Conservation (phyloP, 768 basidiomycete genomes). For the Suillus luteus region DNA sequence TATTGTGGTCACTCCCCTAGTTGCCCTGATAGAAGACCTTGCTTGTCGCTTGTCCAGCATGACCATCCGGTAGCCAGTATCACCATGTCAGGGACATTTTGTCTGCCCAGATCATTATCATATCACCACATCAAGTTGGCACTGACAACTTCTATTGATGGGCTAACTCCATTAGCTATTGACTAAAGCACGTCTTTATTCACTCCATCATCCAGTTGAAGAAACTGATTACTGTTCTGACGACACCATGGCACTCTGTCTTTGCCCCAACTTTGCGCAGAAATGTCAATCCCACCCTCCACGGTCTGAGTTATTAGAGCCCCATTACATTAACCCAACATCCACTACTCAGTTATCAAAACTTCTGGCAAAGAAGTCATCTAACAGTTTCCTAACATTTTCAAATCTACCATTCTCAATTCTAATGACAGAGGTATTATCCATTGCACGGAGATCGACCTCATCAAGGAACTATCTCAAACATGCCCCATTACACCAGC, state of each 20-base stretch:
- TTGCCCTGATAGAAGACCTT: conserved; percentile 18
- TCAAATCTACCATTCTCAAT: not conserved
- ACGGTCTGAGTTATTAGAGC: conserved; percentile 7
- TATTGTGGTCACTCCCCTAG: conserved; percentile 10
- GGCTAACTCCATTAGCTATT: not conserved
- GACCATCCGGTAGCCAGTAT: conserved; percentile 8
- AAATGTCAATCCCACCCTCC: not conserved
- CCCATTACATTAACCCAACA: not conserved
- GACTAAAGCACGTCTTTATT: conserved; percentile 6
- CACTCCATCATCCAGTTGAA: conserved; percentile 5
- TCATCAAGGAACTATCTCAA: conserved; percentile 1
- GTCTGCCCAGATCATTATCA: conserved; percentile 3
- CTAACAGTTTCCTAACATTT: not conserved
- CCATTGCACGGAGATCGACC: not conserved
- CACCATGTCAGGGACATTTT: not conserved
- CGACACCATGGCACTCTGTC: conserved; percentile 15
- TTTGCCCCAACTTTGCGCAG: conserved; percentile 6
- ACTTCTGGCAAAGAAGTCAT: rapidly evolving
- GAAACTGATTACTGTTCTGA: conserved; percentile 17
- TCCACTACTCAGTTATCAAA: not conserved
- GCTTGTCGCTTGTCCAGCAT: not conserved
- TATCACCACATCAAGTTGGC: conserved; percentile 16
- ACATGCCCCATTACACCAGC: conserved; percentile 15
- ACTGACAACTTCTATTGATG: conserved; percentile 2
- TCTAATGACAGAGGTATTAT: conserved; percentile 9